Percentiles rank a stretch among this genome's conserved stretches.
Evolutionary conservation across 495 filamentous ascomycete species (phyloP).

Genomic region (Aspergillus leporis): DNA sequence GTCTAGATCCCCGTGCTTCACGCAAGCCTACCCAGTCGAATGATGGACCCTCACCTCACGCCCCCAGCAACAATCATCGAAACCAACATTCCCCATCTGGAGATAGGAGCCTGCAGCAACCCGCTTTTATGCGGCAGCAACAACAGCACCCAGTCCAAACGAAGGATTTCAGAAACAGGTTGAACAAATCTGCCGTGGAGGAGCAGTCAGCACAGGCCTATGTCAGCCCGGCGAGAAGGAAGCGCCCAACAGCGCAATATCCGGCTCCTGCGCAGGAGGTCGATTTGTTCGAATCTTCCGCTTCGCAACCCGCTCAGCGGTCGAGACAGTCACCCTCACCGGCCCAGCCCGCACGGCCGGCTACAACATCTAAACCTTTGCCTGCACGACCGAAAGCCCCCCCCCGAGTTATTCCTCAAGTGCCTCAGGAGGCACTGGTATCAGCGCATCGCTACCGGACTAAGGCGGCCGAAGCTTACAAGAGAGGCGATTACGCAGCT

Average conservation of each 20-base stretch:
- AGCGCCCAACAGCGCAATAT: slow-evolving; percentile 56
- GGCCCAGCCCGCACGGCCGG: slow-evolving; percentile 28
- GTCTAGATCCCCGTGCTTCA: slow-evolving; percentile 41
- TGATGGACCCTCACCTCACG: slow-evolving; percentile 23
- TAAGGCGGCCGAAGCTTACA: slow-evolving; percentile 84
- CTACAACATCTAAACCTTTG: slow-evolving; percentile 32
- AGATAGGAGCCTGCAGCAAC: slow-evolving; percentile 31
- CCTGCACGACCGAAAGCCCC: slow-evolving; percentile 53
- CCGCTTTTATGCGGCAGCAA: slow-evolving; percentile 42
- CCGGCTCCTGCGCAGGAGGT: slow-evolving; percentile 46
- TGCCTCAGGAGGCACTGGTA: slow-evolving; percentile 67
- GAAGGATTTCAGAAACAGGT: slow-evolving; percentile 56
- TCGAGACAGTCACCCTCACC: slow-evolving; percentile 31
- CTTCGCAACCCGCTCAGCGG: slow-evolving; percentile 30
- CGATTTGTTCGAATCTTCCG: slow-evolving; percentile 58
- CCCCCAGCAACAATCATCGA: slow-evolving; percentile 31
- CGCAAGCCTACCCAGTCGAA: slow-evolving; percentile 21
- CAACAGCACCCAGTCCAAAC: slow-evolving; percentile 40
- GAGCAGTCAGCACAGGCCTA: slow-evolving; percentile 85
- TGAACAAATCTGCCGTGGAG: slow-evolving; percentile 72
- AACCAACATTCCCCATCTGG: slow-evolving; percentile 46
- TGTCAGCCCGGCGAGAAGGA: slow-evolving; percentile 82
- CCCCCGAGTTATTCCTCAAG: slow-evolving; percentile 63
- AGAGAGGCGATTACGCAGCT: slow-evolving; percentile 85
- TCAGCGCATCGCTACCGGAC: slow-evolving; percentile 74